phyloP scores from a whole-genome alignment of 768 basidiomycete genomes.

The Mycena rosella region DNA sequence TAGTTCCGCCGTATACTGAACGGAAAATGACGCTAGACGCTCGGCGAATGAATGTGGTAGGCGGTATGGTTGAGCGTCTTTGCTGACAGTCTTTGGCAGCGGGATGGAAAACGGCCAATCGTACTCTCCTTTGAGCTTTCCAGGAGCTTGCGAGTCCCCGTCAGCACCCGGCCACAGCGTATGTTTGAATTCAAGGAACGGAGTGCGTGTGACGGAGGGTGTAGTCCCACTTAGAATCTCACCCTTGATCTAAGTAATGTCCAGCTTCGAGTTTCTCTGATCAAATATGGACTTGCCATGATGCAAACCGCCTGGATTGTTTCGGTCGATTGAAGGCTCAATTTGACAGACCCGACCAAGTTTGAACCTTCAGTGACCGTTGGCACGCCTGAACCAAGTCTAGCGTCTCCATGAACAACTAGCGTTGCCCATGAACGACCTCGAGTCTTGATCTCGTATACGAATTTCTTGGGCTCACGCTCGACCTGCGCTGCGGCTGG shows the following conservation, averaged over 20 bases:
- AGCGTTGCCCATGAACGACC: conserved; percentile 30
- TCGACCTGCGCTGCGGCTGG: not conserved
- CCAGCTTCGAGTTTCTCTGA: not conserved
- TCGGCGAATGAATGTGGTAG: conserved; percentile 33
- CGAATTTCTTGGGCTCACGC: conserved; percentile 19
- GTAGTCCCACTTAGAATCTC: conserved; percentile 11
- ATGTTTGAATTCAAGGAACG: conserved; percentile 27
- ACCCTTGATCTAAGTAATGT: conserved; percentile 27
- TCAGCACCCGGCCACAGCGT: conserved; percentile 29
- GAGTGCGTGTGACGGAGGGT: not conserved
- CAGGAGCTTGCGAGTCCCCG: conserved; percentile 26
- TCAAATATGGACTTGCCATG: conserved; percentile 11
- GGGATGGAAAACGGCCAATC: conserved; percentile 28
- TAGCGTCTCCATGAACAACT: conserved; percentile 26
- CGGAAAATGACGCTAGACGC: conserved; percentile 19
- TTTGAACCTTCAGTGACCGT: conserved; percentile 28
- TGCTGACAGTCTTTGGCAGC: conserved; percentile 11
- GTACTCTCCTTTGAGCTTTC: conserved; percentile 34
- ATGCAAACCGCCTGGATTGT: conserved; percentile 32
- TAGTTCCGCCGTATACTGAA: conserved; percentile 27
- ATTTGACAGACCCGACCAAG: conserved; percentile 11
- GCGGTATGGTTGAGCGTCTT: conserved; percentile 21
- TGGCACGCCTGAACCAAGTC: conserved; percentile 22
- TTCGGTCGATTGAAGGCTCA: conserved; percentile 22
- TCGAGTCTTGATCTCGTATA: conserved; percentile 27